A percentile compares a stretch with the other conserved stretches of the same genome.
phyloP scores from a whole-genome alignment of 2,329 filamentous ascomycete species.

The Alternaria triticina region DNA sequence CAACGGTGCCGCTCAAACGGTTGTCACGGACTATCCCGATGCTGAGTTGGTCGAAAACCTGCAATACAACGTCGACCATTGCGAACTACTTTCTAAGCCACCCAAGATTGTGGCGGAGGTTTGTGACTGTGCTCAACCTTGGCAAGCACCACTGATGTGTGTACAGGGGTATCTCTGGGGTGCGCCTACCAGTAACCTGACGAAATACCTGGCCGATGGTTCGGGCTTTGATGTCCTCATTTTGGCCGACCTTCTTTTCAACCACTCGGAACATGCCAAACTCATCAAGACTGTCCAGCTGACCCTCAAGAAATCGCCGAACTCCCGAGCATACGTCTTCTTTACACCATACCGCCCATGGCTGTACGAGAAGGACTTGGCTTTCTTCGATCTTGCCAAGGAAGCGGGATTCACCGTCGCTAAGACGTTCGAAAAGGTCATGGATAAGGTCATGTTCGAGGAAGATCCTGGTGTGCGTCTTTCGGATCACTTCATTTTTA shows the following conservation, averaged over 20 bases:
- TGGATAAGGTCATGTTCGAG: conserved; percentile 89
- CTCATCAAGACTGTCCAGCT: conserved; percentile 73
- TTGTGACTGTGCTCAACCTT: conserved; percentile 7
- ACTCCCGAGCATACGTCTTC: conserved; percentile 79
- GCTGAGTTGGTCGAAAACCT: conserved; percentile 81
- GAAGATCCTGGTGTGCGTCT: conserved; percentile 75
- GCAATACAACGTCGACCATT: conserved; percentile 72
- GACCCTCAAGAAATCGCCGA: conserved; percentile 64
- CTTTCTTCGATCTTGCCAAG: conserved; percentile 80
- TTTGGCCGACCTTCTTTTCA: conserved; percentile 88
- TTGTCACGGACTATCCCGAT: conserved; percentile 91
- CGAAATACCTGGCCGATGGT: conserved; percentile 60
- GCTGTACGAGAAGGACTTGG: conserved; percentile 82
- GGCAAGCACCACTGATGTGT: conserved; percentile 10
- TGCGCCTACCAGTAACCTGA: conserved; percentile 63
- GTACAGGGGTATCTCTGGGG: conserved; percentile 84
- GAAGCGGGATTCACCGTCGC: conserved; percentile 75
- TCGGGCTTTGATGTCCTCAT: conserved; percentile 79
- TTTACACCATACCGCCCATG: conserved; percentile 95
- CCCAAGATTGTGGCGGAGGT: conserved; percentile 49
- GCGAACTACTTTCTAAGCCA: conserved; percentile 51
- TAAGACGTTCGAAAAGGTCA: conserved; percentile 79
- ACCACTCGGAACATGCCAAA: conserved; percentile 84
- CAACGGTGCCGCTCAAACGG: conserved; percentile 69
- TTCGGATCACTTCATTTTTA: too few relatives aligned